Evolutionary conservation across 257 asterid species (phyloP).

Genomic region (Solanum bukasovii): DNA sequence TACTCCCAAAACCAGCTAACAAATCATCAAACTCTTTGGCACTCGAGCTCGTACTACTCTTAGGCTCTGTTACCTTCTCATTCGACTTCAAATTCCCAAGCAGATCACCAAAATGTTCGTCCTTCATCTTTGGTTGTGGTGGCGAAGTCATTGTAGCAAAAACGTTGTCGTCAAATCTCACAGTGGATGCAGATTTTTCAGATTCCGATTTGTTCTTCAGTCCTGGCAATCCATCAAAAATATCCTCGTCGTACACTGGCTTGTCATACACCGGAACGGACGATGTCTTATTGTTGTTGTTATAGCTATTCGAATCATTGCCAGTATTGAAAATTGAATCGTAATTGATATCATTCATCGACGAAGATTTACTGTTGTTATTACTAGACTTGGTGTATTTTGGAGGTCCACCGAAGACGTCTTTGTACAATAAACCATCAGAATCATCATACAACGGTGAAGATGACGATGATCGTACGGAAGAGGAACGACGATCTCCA

Average conservation of each 20-base stretch:
- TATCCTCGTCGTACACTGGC: conserved; percentile 93
- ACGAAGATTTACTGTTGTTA: conserved; percentile 5
- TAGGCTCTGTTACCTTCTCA: conserved; percentile 31
- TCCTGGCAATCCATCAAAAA: conserved; percentile 88
- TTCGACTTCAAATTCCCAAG: conserved; percentile 40
- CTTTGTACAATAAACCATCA: conserved; percentile 39
- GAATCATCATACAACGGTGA: conserved; percentile 8
- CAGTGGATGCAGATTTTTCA: conserved; percentile 15
- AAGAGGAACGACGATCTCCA: conserved; percentile 47
- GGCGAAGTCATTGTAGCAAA: conserved; percentile 49
- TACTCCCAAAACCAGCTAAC: conserved; percentile 62
- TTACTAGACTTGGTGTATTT: conserved; percentile 37
- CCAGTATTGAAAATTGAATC: conserved; percentile 25
- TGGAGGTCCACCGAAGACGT: conserved; percentile 71
- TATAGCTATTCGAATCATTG: conserved; percentile 26
- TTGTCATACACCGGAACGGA: conserved; percentile 80
- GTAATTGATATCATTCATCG: conserved; percentile 54
- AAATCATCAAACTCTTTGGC: conserved; percentile 61
- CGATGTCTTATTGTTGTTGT: conserved; percentile 21
- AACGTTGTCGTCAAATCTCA: conserved; percentile 52
- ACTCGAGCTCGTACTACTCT: conserved; percentile 34
- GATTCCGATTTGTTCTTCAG: conserved; percentile 52
- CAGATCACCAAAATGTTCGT: conserved; percentile 30
- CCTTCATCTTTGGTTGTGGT: conserved; percentile 21
- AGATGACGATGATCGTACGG: conserved; percentile 27